Percentiles rank a stretch among this genome's conserved stretches.
Evolutionary conservation across 257 asterid species (phyloP).

Genomic region (Paulownia fortunei): DNA sequence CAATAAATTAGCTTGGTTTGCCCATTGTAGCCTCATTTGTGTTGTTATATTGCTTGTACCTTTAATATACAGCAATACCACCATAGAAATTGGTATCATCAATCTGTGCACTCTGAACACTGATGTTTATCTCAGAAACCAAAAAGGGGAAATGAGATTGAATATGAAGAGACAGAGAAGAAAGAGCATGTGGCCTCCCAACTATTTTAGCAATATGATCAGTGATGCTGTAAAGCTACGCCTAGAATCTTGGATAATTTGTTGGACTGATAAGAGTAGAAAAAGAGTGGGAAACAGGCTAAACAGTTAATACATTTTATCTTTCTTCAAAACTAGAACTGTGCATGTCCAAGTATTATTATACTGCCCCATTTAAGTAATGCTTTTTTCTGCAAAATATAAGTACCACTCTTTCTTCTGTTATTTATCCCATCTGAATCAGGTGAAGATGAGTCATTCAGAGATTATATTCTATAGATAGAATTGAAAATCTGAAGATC

Average conservation of each 20-base stretch:
- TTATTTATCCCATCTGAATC: neutral
- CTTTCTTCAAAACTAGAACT: neutral
- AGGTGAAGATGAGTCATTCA: neutral
- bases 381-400: neutral
- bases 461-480: neutral
- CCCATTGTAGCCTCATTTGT: neutral
- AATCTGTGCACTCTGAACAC: neutral
- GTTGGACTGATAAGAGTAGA: neutral
- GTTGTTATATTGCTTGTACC: neutral
- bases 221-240: neutral
- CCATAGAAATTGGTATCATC: neutral
- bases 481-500: neutral
- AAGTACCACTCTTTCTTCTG: neutral
- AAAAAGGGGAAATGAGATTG: neutral
- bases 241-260: neutral
- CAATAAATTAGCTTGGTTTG: neutral
- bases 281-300: neutral
- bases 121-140: neutral
- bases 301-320: neutral
- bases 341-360: neutral
- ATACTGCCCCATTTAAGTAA: neutral
- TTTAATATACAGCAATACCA: neutral
- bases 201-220: neutral
- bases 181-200: neutral
- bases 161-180: neutral